Conservation (phyloP, 2,329 filamentous ascomycete genomes). For the Trichophyton equinum region DNA sequence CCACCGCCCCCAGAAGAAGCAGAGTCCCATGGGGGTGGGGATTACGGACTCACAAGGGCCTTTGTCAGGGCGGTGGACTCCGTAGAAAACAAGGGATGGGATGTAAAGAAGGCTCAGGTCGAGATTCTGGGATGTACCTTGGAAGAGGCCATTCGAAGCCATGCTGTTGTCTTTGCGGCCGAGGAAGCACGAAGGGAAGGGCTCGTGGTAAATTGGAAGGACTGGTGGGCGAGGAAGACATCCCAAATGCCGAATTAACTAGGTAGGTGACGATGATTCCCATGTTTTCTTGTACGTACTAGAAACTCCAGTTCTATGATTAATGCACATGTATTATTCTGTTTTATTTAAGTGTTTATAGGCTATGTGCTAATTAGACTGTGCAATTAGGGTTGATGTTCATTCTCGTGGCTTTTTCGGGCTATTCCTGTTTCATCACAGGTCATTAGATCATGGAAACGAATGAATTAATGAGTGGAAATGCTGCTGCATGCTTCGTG, state of each 20-base stretch:
- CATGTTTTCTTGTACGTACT: too few species aligned
- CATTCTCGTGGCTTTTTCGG: not conserved
- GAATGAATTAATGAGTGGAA: not conserved
- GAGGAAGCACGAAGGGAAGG: constrained; percentile 65
- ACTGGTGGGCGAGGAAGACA: constrained; percentile 59
- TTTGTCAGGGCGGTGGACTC: constrained; percentile 72
- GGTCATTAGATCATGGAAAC: not conserved
- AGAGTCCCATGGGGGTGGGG: constrained; percentile 58
- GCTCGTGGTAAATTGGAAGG: constrained; percentile 59
- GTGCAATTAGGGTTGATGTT: not conserved
- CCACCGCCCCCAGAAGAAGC: constrained; percentile 45
- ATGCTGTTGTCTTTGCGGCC: constrained; percentile 86
- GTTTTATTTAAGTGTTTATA: not conserved
- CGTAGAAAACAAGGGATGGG: constrained; percentile 59
- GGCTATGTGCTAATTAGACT: not conserved
- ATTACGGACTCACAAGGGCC: constrained; percentile 64
- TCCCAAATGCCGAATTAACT: not conserved
- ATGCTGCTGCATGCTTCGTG: not conserved
- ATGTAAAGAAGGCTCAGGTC: constrained; percentile 58
- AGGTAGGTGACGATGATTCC: not conserved
- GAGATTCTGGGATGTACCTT: constrained; percentile 68
- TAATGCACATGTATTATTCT: not conserved
- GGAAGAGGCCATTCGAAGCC: constrained; percentile 77
- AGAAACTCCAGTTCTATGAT: not conserved
- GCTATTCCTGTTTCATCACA: not conserved